A percentile compares a stretch with the other conserved stretches of the same genome.
Conservation (phyloP, 2,329 filamentous ascomycete species). For the Boeremia lycopersici region DNA sequence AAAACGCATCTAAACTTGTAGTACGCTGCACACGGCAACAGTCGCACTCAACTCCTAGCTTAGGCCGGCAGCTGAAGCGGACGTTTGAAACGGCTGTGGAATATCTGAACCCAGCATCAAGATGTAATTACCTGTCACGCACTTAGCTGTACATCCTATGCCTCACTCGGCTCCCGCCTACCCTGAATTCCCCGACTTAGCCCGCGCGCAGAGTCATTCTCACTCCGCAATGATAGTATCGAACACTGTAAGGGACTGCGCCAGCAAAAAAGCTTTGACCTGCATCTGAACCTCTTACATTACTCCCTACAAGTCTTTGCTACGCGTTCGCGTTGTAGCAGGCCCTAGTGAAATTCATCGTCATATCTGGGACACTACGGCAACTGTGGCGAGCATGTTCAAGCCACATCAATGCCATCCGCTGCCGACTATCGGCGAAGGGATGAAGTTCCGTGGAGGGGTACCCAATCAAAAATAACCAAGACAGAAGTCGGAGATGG, state of each 20-base stretch:
- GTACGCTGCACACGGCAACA: not conserved
- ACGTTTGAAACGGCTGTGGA: constrained; percentile 4
- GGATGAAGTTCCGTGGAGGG: not conserved
- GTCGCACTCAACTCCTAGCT: not conserved
- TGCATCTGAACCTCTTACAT: not conserved
- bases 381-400: constrained; percentile 15
- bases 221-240: constrained; percentile 1
- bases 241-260: not conserved
- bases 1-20: not conserved
- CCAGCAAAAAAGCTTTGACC: not conserved
- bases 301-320: not conserved
- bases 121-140: not conserved
- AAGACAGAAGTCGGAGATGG: not conserved
- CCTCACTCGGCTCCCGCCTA: not conserved
- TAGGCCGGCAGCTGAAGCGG: constrained; percentile 4
- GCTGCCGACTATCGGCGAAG: constrained; percentile 14
- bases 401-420: constrained; percentile 8
- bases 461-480: not conserved
- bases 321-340: not conserved
- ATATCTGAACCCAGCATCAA: not conserved
- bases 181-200: constrained; percentile 2
- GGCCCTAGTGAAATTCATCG: constrained; percentile 5
- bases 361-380: constrained; percentile 8
- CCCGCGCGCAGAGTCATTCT: not conserved
- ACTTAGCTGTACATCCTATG: not conserved